Percentiles rank a stretch among this genome's conserved stretches.
phyloP scores from a whole-genome alignment of 352 stramenopile genomes.

The Phytopythium litorale region DNA sequence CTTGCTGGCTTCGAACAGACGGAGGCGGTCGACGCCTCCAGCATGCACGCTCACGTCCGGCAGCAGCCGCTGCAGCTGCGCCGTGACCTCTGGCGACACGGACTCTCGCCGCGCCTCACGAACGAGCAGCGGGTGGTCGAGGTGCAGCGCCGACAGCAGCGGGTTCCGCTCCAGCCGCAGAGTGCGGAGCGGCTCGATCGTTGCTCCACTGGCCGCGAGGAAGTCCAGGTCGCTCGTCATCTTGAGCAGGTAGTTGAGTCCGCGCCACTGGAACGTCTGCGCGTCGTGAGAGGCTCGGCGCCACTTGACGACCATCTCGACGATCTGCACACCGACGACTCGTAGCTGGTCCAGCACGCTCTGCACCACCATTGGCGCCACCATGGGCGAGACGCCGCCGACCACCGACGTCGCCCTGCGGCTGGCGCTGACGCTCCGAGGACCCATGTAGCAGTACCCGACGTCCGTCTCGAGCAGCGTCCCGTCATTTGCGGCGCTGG shows the following conservation, averaged over 20 bases:
- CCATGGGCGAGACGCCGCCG: conserved; percentile 6
- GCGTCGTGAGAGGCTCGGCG: conserved; percentile 13
- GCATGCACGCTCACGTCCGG: conserved; percentile 38
- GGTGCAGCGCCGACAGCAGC: conserved; percentile 49
- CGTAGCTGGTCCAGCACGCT: conserved; percentile 67
- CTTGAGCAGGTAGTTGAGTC: conserved; percentile 79
- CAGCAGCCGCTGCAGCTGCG: conserved; percentile 16
- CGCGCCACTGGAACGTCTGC: conserved; percentile 61
- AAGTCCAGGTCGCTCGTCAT: conserved; percentile 69
- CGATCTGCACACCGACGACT: conserved; percentile 53
- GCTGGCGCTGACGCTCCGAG: not conserved
- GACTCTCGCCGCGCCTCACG: not conserved
- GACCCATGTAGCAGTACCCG: conserved; percentile 21
- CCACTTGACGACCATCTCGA: conserved; percentile 70
- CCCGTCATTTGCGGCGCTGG: not conserved
- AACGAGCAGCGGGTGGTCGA: conserved; percentile 48
- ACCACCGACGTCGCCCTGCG: not conserved
- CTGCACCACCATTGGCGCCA: conserved; percentile 54
- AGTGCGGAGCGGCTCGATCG: conserved; percentile 34
- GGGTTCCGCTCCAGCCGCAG: conserved; percentile 64
- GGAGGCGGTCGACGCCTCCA: conserved; percentile 46
- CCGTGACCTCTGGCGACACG: conserved; percentile 13
- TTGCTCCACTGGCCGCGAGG: conserved; percentile 23
- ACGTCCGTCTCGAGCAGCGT: conserved; percentile 4
- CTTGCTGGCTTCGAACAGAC: conserved; percentile 50